Conservation (phyloP, 208 protist genomes). For the Porcisia deanei region DNA sequence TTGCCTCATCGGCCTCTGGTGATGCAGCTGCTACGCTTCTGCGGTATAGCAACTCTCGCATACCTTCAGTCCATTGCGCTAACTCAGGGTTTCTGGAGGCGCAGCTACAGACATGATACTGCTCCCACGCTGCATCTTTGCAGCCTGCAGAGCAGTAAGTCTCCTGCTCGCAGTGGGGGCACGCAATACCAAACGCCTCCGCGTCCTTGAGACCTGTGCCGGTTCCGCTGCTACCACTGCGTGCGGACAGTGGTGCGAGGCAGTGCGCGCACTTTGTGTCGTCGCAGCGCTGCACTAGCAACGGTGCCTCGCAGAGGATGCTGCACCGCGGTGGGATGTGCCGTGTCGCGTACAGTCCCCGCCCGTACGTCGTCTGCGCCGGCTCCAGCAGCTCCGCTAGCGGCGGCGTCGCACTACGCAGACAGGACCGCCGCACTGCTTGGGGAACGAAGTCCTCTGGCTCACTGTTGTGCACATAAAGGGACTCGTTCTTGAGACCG, state of each 20-base stretch:
- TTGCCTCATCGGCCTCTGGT: background rate
- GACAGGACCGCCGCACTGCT: slow-evolving; percentile 23
- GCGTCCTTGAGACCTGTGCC: background rate
- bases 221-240: background rate
- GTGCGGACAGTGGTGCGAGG: slow-evolving; percentile 35
- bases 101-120: slow-evolving; percentile 83
- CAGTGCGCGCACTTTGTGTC: slow-evolving; percentile 76
- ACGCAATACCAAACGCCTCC: slow-evolving; percentile 30
- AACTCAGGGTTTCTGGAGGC: slow-evolving; percentile 51
- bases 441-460: slow-evolving; percentile 2
- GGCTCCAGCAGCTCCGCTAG: slow-evolving; percentile 69
- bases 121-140: slow-evolving; percentile 64
- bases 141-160: slow-evolving; percentile 76
- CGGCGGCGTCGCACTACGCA: slow-evolving; percentile 22
- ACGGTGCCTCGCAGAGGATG: slow-evolving; percentile 62
- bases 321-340: slow-evolving; percentile 41
- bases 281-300: slow-evolving; percentile 59
- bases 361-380: slow-evolving; percentile 50
- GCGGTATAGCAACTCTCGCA: slow-evolving; percentile 45
- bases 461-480: slow-evolving; percentile 19
- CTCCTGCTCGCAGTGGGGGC: slow-evolving; percentile 56
- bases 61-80: slow-evolving; percentile 51
- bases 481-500: slow-evolving; percentile 23
- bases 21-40: background rate
- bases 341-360: slow-evolving; percentile 68